A percentile compares a stretch with the other conserved stretches of the same genome.
Conservation (phyloP, 495 filamentous ascomycete genomes). For the Neurospora sp. region DNA sequence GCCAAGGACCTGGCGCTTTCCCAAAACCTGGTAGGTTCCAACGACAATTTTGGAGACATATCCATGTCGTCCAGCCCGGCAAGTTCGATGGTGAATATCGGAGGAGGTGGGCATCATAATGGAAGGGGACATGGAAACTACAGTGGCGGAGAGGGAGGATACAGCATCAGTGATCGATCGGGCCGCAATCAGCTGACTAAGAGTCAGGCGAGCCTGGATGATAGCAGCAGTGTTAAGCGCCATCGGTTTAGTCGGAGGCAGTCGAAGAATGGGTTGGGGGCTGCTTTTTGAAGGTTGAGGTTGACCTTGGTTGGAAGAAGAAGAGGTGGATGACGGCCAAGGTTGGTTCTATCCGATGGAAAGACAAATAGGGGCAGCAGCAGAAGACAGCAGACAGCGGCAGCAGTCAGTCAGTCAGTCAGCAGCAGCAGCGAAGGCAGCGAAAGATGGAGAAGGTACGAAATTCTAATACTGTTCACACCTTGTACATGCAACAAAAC, state of each 20-base stretch:
- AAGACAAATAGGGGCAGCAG: too few relatives aligned
- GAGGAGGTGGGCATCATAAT: not conserved
- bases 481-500: not conserved
- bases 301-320: not conserved
- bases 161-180: constrained; percentile 37
- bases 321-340: not conserved
- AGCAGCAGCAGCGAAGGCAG: not conserved
- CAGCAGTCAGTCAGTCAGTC: too few relatives aligned
- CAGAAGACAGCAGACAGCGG: too few relatives aligned
- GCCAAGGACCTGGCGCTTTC: constrained; percentile 71
- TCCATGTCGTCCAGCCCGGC: constrained; percentile 63
- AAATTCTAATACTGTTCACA: not conserved
- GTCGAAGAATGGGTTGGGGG: constrained; percentile 79
- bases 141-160: constrained; percentile 2
- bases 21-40: constrained; percentile 52
- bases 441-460: not conserved
- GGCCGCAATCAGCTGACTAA: constrained; percentile 43
- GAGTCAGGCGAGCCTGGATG: constrained; percentile 45
- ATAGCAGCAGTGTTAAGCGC: constrained; percentile 41
- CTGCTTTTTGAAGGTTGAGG: constrained; percentile 24
- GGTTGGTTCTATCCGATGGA: too few relatives aligned
- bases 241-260: constrained; percentile 85
- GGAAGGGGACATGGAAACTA: not conserved
- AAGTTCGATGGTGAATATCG: constrained; percentile 49
- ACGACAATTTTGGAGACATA: constrained; percentile 64